phyloP scores from a whole-genome alignment of 306 rosid genomes.

The Inga laurina region DNA sequence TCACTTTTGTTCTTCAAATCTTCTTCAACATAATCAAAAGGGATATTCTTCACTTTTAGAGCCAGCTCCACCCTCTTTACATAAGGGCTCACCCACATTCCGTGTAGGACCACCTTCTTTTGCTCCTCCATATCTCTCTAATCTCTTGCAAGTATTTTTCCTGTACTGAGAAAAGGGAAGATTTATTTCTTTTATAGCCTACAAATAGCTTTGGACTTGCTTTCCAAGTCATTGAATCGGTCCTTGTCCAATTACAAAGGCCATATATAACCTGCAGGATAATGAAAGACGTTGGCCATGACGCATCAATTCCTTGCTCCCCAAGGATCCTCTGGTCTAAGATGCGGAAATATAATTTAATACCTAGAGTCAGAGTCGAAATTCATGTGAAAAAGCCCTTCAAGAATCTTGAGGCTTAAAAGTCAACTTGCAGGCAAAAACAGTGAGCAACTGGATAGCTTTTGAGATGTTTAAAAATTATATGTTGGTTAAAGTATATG shows the following conservation, averaged over 20 bases:
- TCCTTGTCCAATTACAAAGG: too few relatives aligned
- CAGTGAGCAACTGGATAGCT: background rate
- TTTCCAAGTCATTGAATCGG: too few relatives aligned
- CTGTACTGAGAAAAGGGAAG: too few relatives aligned
- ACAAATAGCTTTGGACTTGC: too few relatives aligned
- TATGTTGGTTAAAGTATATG: background rate
- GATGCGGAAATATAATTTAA: background rate
- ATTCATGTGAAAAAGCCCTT: too few relatives aligned
- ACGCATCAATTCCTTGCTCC: background rate
- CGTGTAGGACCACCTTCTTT: background rate
- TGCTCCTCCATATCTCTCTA: too few relatives aligned
- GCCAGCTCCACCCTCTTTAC: conserved; percentile 39
- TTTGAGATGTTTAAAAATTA: background rate
- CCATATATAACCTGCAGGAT: too few relatives aligned
- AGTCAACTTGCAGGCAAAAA: background rate
- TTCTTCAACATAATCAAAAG: conserved; percentile 45
- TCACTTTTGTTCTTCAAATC: conserved; percentile 38
- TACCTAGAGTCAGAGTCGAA: background rate
- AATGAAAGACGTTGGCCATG: too few relatives aligned
- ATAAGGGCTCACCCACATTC: conserved; percentile 42
- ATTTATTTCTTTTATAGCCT: too few relatives aligned
- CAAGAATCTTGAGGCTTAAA: background rate
- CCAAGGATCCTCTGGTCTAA: background rate
- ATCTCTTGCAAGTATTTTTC: too few relatives aligned
- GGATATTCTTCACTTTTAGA: conserved; percentile 37